Conservation (phyloP, 2,329 filamentous ascomycete species). For the Cercospora berteroae region DNA sequence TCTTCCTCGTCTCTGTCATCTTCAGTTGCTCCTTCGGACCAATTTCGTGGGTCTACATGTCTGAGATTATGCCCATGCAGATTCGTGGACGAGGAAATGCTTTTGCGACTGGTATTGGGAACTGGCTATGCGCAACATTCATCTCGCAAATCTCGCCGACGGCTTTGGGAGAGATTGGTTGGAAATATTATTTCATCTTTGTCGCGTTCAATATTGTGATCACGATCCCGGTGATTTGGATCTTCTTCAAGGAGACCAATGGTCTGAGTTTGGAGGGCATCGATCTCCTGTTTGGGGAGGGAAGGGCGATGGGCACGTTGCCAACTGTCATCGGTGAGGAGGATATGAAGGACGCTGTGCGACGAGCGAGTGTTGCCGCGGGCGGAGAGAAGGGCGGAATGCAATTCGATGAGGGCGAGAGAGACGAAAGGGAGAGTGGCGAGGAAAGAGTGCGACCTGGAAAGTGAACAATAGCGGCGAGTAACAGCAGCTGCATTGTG, state of each 20-base stretch:
- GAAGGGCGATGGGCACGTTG: conserved; percentile 47
- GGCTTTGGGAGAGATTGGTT: conserved; percentile 29
- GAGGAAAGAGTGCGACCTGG: background rate
- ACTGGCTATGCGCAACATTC: conserved; percentile 59
- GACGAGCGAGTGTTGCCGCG: conserved; percentile 21
- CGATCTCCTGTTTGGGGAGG: conserved; percentile 56
- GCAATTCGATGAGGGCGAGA: background rate
- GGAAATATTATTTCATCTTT: conserved; percentile 35
- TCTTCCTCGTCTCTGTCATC: conserved; percentile 61
- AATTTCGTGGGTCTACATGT: conserved; percentile 63
- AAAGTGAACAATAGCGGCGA: background rate
- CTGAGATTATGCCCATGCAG: conserved; percentile 65
- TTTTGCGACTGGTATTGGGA: conserved; percentile 58
- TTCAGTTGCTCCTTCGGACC: conserved; percentile 61
- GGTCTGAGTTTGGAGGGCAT: conserved; percentile 58
- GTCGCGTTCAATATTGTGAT: conserved; percentile 50
- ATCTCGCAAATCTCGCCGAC: conserved; percentile 58
- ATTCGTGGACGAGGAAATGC: conserved; percentile 61
- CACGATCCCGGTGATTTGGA: conserved; percentile 49
- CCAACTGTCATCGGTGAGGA: conserved; percentile 45
- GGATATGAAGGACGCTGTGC: conserved; percentile 33
- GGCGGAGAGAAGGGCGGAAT: conserved; percentile 6
- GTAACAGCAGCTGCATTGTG: background rate
- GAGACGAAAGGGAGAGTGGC: background rate
- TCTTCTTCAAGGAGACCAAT: conserved; percentile 57